These are phyloP conservation scores for Quercus dentata DNA, from an alignment of 306 rosid genomes.

Conservation along the genomic window DNA sequence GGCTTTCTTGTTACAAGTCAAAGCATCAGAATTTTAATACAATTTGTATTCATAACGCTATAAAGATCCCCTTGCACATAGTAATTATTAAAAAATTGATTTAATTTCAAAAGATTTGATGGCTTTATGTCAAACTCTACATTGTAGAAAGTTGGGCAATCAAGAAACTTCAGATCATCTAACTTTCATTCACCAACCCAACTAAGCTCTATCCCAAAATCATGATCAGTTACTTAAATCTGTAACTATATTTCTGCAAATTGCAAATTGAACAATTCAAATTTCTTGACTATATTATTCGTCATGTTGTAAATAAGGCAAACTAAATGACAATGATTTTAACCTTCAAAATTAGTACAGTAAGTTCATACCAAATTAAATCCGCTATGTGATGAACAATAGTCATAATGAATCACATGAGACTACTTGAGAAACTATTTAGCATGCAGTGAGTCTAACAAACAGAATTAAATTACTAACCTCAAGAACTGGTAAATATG, in stretches of 20 bases:
- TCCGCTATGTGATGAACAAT: slow-evolving; percentile 2
- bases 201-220: not conserved
- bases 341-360: not conserved
- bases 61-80: not conserved
- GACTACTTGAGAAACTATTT: not conserved
- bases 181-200: not conserved
- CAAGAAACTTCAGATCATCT: not conserved
- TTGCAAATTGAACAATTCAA: not conserved
- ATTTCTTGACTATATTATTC: not conserved
- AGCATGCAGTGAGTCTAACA: not conserved
- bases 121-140: not conserved
- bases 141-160: not conserved
- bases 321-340: not conserved
- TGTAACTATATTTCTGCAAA: not conserved
- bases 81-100: no score
- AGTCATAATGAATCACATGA: not conserved
- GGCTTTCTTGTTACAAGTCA: not conserved
- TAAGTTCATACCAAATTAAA: not conserved
- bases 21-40: not conserved
- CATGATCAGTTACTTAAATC: not conserved
- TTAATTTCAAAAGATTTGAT: not conserved
- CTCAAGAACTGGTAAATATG: slow-evolving; percentile 91
- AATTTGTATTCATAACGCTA: not conserved
- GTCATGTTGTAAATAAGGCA: not conserved
- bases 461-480: slow-evolving; percentile 38